These are phyloP conservation scores for Neurospora discreta DNA, from an alignment of 495 filamentous ascomycete genomes.

Conservation along the genomic window DNA sequence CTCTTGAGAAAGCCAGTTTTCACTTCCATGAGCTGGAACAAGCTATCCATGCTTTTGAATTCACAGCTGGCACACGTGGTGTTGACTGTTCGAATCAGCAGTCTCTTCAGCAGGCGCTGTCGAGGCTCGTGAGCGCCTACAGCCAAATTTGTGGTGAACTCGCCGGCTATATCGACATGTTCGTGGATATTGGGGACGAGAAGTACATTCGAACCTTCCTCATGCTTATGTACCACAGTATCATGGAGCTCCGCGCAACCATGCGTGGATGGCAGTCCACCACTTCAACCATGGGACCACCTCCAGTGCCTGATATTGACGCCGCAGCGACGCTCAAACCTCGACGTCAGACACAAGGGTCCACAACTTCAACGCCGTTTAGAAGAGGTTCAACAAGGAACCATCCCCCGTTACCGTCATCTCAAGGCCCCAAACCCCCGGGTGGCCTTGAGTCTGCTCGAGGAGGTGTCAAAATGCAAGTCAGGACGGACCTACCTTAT, in stretches of 20 bases:
- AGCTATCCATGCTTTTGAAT: conserved; percentile 52
- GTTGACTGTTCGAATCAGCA: conserved; percentile 39
- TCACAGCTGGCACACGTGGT: conserved; percentile 38
- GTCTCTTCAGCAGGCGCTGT: conserved; percentile 48
- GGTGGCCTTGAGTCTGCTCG: background rate
- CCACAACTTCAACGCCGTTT: background rate
- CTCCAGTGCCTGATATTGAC: conserved; percentile 2
- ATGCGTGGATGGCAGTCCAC: conserved; percentile 9
- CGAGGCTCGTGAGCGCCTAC: conserved; percentile 62
- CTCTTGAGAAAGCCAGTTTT: conserved; percentile 61
- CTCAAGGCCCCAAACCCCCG: background rate
- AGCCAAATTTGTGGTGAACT: conserved; percentile 58
- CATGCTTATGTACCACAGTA: conserved; percentile 63
- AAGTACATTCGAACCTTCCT: conserved; percentile 68
- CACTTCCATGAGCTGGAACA: conserved; percentile 64
- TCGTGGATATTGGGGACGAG: conserved; percentile 60
- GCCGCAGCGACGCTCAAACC: conserved; percentile 19
- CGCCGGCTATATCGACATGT: conserved; percentile 50
- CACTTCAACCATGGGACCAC: background rate
- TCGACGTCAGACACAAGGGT: background rate
- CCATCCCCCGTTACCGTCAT: background rate
- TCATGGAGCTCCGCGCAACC: conserved; percentile 54
- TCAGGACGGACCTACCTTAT: conserved; percentile 17
- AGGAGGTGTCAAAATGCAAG: conserved; percentile 7
- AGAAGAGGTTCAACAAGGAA: background rate